Conservation (phyloP, 179 eudicot genomes). For the Spinacia oleracea region DNA sequence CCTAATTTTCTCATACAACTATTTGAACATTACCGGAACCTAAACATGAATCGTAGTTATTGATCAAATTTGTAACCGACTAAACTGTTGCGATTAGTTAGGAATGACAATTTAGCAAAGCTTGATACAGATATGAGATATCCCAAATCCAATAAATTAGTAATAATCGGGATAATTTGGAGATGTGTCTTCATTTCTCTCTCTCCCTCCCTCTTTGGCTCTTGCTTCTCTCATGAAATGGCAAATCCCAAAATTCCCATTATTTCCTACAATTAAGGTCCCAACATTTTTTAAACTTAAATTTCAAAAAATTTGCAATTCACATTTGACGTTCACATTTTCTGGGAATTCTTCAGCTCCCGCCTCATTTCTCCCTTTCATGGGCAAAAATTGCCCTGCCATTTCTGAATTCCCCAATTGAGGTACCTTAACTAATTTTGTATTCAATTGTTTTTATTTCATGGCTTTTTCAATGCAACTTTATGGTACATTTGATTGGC, state of each 20-base stretch:
- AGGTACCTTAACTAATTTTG: too few species aligned
- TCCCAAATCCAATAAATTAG: too few species aligned
- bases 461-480: background rate
- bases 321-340: background rate
- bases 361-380: background rate
- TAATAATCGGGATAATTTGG: background rate
- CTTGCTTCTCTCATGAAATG: background rate
- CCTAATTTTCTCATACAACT: too few species aligned
- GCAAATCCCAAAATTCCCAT: background rate
- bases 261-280: conserved; percentile 5
- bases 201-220: background rate
- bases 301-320: background rate
- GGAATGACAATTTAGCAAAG: too few species aligned
- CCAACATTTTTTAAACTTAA: background rate
- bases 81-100: too few species aligned
- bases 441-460: background rate
- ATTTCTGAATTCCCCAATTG: conserved; percentile 16
- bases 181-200: background rate
- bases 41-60: too few species aligned
- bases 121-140: too few species aligned
- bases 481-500: background rate
- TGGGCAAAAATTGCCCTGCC: conserved; percentile 22
- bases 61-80: too few species aligned
- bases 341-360: background rate
- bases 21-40: too few species aligned